Base-by-base conservation (phyloP, 108 stramenopile genomes). In the Cyclotella atomus region DNA sequence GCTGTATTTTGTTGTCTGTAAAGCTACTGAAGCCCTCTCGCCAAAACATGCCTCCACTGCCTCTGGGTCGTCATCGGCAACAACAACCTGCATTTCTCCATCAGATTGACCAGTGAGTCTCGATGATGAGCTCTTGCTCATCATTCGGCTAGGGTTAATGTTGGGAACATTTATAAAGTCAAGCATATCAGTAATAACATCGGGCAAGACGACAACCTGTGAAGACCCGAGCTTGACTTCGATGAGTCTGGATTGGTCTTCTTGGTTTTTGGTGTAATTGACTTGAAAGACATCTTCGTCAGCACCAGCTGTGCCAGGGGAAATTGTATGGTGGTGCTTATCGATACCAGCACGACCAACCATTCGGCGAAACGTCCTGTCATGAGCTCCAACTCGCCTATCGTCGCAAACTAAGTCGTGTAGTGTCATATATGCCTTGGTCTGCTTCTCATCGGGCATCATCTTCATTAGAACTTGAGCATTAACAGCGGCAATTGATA, bases 341-440 rank as follows among this genome's bases (percentile, higher is more conserved):
- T 65, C 28, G 16, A 29, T 44, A 29, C 75, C 65, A 12, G 67
- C 66, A 54, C 86, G 84, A 29, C 83, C 70, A n/a, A 95, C 66
- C 36, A 95, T 62, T 50, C 76, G 77, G 10, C 88, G 83, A 68
- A 89, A 88, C 15, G 83, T 80, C 14, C 87, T 76, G 34, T 49
- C 49, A 14, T 46, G 7, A 28, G 87, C 71, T 17, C 70, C 63
- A 27, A 65, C 7, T 14, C 94, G 75, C 38, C 67, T 53, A 67
- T 95, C 91, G 55, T 88, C 85, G 57, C 89, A 89, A 16, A 86
- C 77, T 45, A 95, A 73, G 70, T 95, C 86, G 46, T 81, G 71
- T 3, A 95, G 85, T 27, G 84, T 82, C 29, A 88, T 73, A 35
- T 77, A 65, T 20, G 68, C 71, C 15, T 35, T 82, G 30, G 60